phyloP scores from a whole-genome alignment of 225 moss, liverwort and hornwort genomes.

The Thuidium tamariscinum region DNA sequence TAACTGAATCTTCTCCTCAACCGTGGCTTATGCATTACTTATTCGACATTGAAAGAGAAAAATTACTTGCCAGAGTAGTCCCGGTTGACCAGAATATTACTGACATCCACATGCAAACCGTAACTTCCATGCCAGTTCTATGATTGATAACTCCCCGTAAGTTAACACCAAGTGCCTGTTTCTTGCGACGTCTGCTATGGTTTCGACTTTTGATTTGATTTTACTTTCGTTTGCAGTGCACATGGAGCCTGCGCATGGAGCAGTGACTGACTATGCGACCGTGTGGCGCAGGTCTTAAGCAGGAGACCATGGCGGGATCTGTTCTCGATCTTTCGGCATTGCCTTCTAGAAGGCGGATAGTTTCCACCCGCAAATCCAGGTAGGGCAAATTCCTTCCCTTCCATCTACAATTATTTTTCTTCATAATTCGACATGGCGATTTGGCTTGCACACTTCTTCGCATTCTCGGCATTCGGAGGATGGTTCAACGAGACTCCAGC shows the following conservation, averaged over 20 bases:
- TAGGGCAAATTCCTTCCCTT: neutral
- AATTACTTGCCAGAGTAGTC: neutral
- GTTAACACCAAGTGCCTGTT: neutral
- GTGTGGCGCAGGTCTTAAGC: neutral
- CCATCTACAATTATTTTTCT: neutral
- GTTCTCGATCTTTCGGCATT: neutral
- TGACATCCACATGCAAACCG: neutral
- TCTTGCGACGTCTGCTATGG: neutral
- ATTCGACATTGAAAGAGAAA: neutral
- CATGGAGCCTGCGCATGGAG: neutral
- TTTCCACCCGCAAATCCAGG: neutral
- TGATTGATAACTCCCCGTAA: neutral
- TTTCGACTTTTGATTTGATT: neutral
- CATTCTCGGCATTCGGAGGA: neutral
- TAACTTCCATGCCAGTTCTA: neutral
- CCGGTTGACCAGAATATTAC: neutral
- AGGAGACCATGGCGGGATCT: constrained; percentile 2
- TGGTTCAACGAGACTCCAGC: neutral
- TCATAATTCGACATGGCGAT: neutral
- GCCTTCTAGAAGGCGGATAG: neutral
- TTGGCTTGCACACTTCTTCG: neutral
- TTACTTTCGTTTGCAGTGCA: neutral
- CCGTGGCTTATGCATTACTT: neutral
- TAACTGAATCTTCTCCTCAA: neutral
- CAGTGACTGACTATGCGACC: neutral